Base-by-base conservation (phyloP, 192 early-diverging fungal genomes). In the Umbelopsis ramanniana region DNA sequence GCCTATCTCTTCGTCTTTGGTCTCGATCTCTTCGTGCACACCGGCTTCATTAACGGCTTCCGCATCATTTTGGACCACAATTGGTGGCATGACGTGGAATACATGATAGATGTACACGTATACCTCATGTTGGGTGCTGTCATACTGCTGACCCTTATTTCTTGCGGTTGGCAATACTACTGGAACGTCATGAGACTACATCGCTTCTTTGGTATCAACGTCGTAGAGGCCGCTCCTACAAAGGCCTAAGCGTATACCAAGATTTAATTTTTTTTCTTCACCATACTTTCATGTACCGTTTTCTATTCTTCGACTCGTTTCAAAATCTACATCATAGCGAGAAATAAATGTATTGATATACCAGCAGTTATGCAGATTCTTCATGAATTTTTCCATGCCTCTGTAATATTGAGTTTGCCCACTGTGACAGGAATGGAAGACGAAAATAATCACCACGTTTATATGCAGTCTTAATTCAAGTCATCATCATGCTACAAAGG, bases 21-120 rank as follows among this genome's bases (percentile, higher is more conserved):
- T 10, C 67, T 89, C 1, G 88, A 89, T 68, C 46, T 86, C 2
- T 91, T 86, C 66, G 75, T 81, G 0, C 82, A 85, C 46, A 88
- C 86, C 26, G 87, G 86, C 2, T 86, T 89, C 69, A 55, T 77
- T 43, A 73, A 81, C n/a, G 38, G 71, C n/a, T 70, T 73, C 24
- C 70, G 69, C 1, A 24, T 66, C 21, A 69, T 81, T 37, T 69
- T 81, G 21, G 73, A 81, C 15, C 45, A 50, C 5, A 76, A 81
- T 33, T 52, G 45, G 22, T 48, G 72, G 55, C 78, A 79, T 37
- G 15, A 69, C 14, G 69, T 72, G 35, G 38, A 68, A 11, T 79
- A 79, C 60, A 52, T 73, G 22, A 52, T 75, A 24, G 52, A 66
- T 10, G 72, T 67, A 5, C 66, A 69, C 14, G 50, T 69, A 3